phyloP scores from a whole-genome alignment of 2,329 filamentous ascomycete genomes.

The Coleophoma cylindrospora region DNA sequence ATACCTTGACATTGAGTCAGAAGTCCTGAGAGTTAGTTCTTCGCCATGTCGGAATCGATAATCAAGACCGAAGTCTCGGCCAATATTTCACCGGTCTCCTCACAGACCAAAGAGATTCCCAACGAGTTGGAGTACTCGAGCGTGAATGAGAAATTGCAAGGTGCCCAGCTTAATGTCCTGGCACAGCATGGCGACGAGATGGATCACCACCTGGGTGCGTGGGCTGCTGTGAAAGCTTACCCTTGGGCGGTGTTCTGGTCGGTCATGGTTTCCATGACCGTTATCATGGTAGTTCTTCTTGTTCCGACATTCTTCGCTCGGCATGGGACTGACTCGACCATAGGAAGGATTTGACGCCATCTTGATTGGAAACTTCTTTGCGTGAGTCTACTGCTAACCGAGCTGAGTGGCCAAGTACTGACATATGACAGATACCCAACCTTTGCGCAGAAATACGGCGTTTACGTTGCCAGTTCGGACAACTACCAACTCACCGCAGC shows the following conservation, averaged over 20 bases:
- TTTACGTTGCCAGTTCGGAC: conserved; percentile 5
- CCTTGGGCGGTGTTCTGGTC: conserved; percentile 82
- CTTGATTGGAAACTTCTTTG: conserved; percentile 16
- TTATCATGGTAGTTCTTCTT: conserved; percentile 70
- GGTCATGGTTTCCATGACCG: conserved; percentile 76
- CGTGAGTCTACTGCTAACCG: not conserved
- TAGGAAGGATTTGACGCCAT: conserved; percentile 6
- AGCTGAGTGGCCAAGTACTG: too few relatives aligned
- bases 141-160: not conserved
- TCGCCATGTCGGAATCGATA: too few relatives aligned
- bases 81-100: too few relatives aligned
- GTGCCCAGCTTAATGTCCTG: conserved; percentile 4
- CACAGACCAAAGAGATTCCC: too few relatives aligned
- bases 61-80: too few relatives aligned
- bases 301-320: too few relatives aligned
- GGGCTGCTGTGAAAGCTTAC: conserved; percentile 73
- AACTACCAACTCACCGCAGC: conserved; percentile 9
- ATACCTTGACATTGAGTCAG: too few relatives aligned
- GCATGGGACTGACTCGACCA: too few relatives aligned
- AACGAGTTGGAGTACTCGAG: too few relatives aligned
- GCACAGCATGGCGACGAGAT: conserved; percentile 47
- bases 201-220: conserved; percentile 63
- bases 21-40: too few relatives aligned
- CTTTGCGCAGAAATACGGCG: conserved; percentile 15
- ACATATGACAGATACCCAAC: not conserved